A percentile compares a stretch with the other conserved stretches of the same genome.
phyloP scores from a whole-genome alignment of 1,139 yeast genomes.

The Hemisphaericaspora xylanilytica region DNA sequence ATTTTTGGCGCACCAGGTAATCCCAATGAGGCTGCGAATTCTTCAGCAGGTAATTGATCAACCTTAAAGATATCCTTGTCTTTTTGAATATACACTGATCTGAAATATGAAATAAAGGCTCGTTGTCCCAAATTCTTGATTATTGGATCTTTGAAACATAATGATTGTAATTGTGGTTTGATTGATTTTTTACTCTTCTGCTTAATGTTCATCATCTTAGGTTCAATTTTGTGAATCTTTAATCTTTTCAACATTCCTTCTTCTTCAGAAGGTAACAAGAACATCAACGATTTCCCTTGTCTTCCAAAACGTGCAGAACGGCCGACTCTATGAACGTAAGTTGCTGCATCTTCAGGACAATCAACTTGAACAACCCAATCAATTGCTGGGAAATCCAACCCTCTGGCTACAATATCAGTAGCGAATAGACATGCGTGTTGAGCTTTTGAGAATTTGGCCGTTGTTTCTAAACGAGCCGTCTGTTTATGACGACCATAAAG shows the following conservation, averaged over 20 bases:
- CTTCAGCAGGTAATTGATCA: conserved; percentile 74
- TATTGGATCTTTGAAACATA: conserved; percentile 89
- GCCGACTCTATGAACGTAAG: conserved; percentile 95
- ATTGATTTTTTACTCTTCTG: conserved; percentile 76
- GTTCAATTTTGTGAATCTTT: conserved; percentile 60
- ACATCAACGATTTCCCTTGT: conserved; percentile 77
- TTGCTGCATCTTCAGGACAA: conserved; percentile 93
- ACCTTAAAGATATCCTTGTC: conserved; percentile 83
- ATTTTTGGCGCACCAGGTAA: conserved; percentile 95
- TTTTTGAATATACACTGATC: conserved; percentile 80
- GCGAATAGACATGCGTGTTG: conserved; percentile 89
- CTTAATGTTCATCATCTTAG: conserved; percentile 71
- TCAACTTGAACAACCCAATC: conserved; percentile 98
- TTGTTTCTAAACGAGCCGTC: conserved; percentile 86
- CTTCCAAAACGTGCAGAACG: conserved; percentile 94
- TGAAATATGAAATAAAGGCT: conserved; percentile 87
- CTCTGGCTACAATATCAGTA: conserved; percentile 96
- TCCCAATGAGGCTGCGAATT: conserved; percentile 83
- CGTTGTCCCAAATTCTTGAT: conserved; percentile 92
- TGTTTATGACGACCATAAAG: conserved; percentile 96
- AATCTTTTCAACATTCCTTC: conserved; percentile 71
- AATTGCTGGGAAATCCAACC: conserved; percentile 93
- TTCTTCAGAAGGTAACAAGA: conserved; percentile 83
- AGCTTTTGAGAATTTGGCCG: conserved; percentile 80
- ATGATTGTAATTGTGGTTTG: conserved; percentile 78